phyloP scores from a whole-genome alignment of 805 yeast species.

The Nakazawaea ernobii region DNA sequence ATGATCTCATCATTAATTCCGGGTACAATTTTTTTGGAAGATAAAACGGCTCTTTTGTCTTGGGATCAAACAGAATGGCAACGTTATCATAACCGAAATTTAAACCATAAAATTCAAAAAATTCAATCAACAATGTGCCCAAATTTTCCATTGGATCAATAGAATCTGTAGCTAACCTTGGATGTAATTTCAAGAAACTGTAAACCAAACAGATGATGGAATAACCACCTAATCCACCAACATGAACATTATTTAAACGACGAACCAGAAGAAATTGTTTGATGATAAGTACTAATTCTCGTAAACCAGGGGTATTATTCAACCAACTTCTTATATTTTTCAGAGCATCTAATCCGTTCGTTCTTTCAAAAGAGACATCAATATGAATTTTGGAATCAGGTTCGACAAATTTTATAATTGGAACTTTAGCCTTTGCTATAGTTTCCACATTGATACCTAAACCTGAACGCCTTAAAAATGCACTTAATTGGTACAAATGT shows the following conservation, averaged over 20 bases:
- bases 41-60: conserved; percentile 51
- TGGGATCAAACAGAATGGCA: conserved; percentile 54
- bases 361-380: conserved; percentile 85
- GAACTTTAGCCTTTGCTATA: conserved; percentile 86
- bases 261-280: conserved; percentile 82
- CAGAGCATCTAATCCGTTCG: conserved; percentile 81
- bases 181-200: conserved; percentile 75
- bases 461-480: conserved; percentile 53
- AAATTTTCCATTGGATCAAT: conserved; percentile 68
- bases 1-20: conserved; percentile 44
- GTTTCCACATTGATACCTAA: conserved; percentile 76
- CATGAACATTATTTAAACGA: conserved; percentile 76
- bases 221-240: conserved; percentile 94
- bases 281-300: conserved; percentile 75
- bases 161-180: conserved; percentile 60
- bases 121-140: conserved; percentile 84
- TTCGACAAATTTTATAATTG: conserved; percentile 88
- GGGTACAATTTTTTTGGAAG: conserved; percentile 50
- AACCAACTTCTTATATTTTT: conserved; percentile 72
- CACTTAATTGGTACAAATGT: conserved; percentile 67
- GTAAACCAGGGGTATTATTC: conserved; percentile 63
- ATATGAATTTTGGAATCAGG: conserved; percentile 64
- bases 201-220: conserved; percentile 84
- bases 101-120: conserved; percentile 87
- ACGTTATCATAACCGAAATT: conserved; percentile 81